Base-by-base conservation (phyloP, 2,329 filamentous ascomycete genomes). In the Aureobasidium zeae region DNA sequence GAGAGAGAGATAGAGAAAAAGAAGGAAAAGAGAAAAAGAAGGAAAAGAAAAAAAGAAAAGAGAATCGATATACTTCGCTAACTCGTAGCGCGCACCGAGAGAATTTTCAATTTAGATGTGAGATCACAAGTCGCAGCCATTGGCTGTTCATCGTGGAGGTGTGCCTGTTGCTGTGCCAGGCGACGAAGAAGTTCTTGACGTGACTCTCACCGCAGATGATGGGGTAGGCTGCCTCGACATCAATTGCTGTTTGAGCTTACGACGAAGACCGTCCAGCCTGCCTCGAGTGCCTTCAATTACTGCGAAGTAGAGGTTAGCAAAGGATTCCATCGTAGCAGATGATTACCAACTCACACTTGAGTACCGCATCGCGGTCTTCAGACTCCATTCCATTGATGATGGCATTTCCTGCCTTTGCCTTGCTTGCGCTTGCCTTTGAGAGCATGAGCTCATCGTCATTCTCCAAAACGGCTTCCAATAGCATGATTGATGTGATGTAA, bases 401-500 rank as follows among this genome's bases (percentile, higher is more conserved):
- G 22, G 68, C 66, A 15, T 69, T 69, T 65, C 73, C 64, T 9
- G 63, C 56, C 35, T 61, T 59, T 38, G 62, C 64, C 62, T 72
- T 55, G 60, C 57, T 64, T 60, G 48, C 68, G 69, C 55, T 63
- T 61, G 62, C 54, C 63, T 60, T 52, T 64, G 55, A 49, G 66
- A 63, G 57, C 47, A 55, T 48, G 66, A 63, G 58, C 48, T 72
- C 67, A 37, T 79, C 86, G 48, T 94, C 87, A 34, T 75, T 81
- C 54, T 98, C 91, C 46, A 98, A 67, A 3, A 98, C 85, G 12
- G 89, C 91, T 65, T 98, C 89, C 11, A 96, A 74, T 83, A 98
- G 91, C 50, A 85, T 78, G 51, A 96, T 87, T 0, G 91, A 88
- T 0, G 91, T 96, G 43, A 86, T 74, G 59, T 98, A 98, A 13